Evolutionary conservation across 257 asterid species (phyloP), one percentile per base, ranked within the genome.

Genomic region (Fraxinus quadrangulata): DNA sequence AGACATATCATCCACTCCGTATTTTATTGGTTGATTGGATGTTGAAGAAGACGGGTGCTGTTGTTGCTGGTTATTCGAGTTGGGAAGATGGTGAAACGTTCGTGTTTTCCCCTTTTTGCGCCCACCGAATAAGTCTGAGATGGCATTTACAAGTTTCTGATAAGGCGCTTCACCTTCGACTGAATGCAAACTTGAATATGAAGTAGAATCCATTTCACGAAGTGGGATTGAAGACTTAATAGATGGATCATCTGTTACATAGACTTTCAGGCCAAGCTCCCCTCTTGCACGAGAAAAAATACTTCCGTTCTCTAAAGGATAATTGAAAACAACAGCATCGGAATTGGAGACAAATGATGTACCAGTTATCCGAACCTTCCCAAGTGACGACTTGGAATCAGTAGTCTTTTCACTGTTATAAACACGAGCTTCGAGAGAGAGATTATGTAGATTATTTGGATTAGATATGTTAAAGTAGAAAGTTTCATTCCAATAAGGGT

Each of bases 401-500:
- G 72, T 72, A 71, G 74, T 75, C 49, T 83, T 86, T 71, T 63
- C 85, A 75, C 69, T 84, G 83, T 54, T 86, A 88, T 88, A 91
- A 66, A 92, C 89, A 66, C 87, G 90, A 70, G 95, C 97, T 83
- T 90, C 99, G 19, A 94, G 92, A 30, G 91, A 80, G 74, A 76
- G 88, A 33, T 82, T 88, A 21, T 76, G 85, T 67, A 92, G 88
- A 69, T 86, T 83, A 28, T 84, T 79, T 2, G 97, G 92, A 67
- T 92, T 83, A 9, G 94, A 81, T 42, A 94, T 77, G 70, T 89
- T 91, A 83, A 92, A 91, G 76, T 83, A 90, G 83, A 92, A 89
- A 1, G 95, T 88, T 79, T 94, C 97, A 2, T 88, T 89, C 99
- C 99, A 94, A 73, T 70, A 72, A 0, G 97, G 99, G 72, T 90